Conservation (phyloP, 257 asterid genomes). For the Solanum habrochaites region DNA sequence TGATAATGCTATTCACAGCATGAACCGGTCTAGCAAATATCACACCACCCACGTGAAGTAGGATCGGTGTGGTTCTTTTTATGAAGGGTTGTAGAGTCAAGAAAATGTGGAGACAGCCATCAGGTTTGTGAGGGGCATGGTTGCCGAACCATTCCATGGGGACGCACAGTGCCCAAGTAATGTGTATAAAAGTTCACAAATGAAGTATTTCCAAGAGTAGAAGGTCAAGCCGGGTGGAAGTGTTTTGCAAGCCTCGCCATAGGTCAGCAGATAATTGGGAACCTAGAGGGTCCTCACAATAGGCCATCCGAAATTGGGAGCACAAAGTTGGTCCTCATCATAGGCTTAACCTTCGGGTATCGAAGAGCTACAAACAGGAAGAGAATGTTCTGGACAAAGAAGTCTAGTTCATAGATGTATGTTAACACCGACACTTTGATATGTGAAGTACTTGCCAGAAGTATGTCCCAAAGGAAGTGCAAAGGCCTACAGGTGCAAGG, state of each 20-base stretch:
- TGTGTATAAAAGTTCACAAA: neutral
- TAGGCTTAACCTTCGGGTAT: neutral
- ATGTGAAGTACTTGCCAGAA: neutral
- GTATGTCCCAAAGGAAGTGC: neutral
- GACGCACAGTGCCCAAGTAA: neutral
- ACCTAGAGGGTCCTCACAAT: neutral
- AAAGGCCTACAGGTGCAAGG: too few species aligned
- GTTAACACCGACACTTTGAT: neutral
- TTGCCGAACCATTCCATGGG: neutral
- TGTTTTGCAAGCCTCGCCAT: neutral
- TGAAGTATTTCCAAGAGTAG: neutral
- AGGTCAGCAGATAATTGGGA: neutral
- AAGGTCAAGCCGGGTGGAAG: neutral
- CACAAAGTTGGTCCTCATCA: neutral
- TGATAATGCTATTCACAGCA: too few species aligned
- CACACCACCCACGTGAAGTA: too few species aligned
- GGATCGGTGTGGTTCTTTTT: neutral
- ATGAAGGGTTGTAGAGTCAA: neutral
- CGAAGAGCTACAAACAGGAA: neutral
- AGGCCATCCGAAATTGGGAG: neutral
- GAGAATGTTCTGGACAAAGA: rapidly evolving
- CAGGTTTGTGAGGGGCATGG: neutral
- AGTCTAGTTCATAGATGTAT: neutral
- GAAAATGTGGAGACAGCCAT: neutral
- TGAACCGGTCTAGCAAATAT: too few species aligned